phyloP scores from a whole-genome alignment of 2,329 filamentous ascomycete species.

The Aspergillaceae sp. region DNA sequence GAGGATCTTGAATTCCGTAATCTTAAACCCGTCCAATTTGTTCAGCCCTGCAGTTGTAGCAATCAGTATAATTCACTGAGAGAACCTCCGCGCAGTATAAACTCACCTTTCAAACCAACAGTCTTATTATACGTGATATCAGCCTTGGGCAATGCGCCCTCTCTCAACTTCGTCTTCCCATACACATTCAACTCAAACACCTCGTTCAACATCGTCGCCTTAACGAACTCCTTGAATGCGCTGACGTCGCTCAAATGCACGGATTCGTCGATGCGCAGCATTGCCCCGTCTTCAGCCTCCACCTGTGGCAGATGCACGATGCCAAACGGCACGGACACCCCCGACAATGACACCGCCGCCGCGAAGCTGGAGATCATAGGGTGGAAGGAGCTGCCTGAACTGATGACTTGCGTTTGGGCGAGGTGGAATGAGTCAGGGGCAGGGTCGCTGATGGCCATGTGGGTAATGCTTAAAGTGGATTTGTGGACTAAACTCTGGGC shows the following conservation, averaged over 20 bases:
- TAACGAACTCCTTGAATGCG: conserved; percentile 44
- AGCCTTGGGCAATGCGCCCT: conserved; percentile 42
- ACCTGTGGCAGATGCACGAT: conserved; percentile 39
- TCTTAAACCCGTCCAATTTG: conserved; percentile 44
- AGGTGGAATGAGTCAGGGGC: conserved; percentile 41
- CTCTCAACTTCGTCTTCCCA: conserved; percentile 45
- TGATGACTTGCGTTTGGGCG: conserved; percentile 41
- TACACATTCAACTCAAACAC: conserved; percentile 42
- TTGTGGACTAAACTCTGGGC: conserved; percentile 48
- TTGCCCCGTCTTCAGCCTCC: conserved; percentile 36
- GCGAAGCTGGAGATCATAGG: conserved; percentile 48
- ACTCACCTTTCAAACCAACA: conserved; percentile 48
- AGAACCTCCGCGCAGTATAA: background rate
- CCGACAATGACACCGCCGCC: conserved; percentile 42
- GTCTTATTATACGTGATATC: conserved; percentile 49
- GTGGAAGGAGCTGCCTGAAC: conserved; percentile 43
- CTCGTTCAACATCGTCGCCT: conserved; percentile 41
- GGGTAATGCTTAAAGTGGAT: conserved; percentile 43
- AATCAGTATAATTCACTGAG: background rate
- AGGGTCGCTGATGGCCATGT: conserved; percentile 45
- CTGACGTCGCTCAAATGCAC: conserved; percentile 36
- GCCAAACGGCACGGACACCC: conserved; percentile 33
- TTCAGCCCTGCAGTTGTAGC: conserved; percentile 45
- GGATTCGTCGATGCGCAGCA: conserved; percentile 37
- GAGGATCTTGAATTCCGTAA: conserved; percentile 42